Base-by-base conservation (phyloP, 2,329 filamentous ascomycete genomes). In the Diaporthe sp. region DNA sequence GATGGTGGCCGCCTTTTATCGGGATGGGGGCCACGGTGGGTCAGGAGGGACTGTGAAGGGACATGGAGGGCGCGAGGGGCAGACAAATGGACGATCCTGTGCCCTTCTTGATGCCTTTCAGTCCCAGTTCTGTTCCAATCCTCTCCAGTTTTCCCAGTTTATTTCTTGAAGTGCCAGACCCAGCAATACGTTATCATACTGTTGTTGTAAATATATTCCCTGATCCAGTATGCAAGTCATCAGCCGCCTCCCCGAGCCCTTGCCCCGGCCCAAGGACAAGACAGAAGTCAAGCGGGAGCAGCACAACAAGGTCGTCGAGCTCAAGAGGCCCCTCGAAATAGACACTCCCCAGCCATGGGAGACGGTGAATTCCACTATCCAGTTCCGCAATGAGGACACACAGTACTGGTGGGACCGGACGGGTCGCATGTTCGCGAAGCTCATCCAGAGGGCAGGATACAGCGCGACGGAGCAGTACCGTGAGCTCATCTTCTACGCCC, bases 341-440 rank as follows among this genome's bases (percentile, higher is more conserved):
- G 37, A 74, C 1, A 31, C 53, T 2, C 59, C 62, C 13, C 59
- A 68, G 34, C 79, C 79, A 15, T 80, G 79, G 74, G 78, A 79
- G 17, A 75, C 73, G 13, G 75, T 80, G 7, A 79, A 76, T 62
- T 75, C 77, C 22, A 72, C 75, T 13, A 75, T 80, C 17, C 57
- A 67, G 13, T 80, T 80, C 59, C 76, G 73, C 15, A 78, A 76
- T 72, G 72, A 74, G n/a, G 78, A 79, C 37, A 73, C 76, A 15
- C 79, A 79, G 49, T 80, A 79, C 75, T 80, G 79, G 79, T 80
- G 79, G 79, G 76, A 79, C 61, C 77, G 69, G 44, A 80, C 79
- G 9, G 79, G 79, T 1, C 77, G 77, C 34, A 77, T 79, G 51
- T 78, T 79, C 31, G 78, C 79, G 6, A 79, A 78, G 67, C 75